phyloP scores from a whole-genome alignment of 2,329 filamentous ascomycete genomes.

The Penicillium sp. region DNA sequence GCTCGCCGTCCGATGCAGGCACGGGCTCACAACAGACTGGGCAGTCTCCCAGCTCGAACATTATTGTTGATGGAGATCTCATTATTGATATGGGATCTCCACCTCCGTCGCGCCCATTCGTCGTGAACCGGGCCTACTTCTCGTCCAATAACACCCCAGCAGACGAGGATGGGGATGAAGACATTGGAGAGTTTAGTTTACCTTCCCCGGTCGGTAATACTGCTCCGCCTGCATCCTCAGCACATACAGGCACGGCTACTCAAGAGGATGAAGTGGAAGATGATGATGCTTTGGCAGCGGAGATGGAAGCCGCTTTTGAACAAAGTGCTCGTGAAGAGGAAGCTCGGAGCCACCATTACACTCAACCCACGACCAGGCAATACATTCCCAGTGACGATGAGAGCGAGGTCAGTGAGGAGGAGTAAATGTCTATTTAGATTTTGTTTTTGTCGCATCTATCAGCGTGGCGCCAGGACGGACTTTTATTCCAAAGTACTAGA shows the following conservation, averaged over 20 bases:
- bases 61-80: conserved; percentile 47
- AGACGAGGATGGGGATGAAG: conserved; percentile 41
- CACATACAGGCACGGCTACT: conserved; percentile 19
- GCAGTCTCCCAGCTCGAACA: conserved; percentile 41
- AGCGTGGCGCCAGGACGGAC: conserved; percentile 9
- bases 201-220: conserved; percentile 37
- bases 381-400: conserved; percentile 52
- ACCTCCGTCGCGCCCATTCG: conserved; percentile 40
- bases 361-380: conserved; percentile 28
- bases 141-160: conserved; percentile 43
- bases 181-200: conserved; percentile 38
- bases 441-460: conserved; percentile 10
- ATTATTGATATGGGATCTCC: conserved; percentile 51
- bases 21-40: conserved; percentile 32
- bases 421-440: conserved; percentile 40
- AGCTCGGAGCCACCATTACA: conserved; percentile 37
- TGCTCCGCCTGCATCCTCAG: conserved; percentile 14
- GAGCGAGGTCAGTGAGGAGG: conserved; percentile 66
- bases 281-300: conserved; percentile 56
- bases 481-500: conserved; percentile 6
- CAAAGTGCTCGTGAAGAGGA: conserved; percentile 43
- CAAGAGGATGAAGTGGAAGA: conserved; percentile 37
- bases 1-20: conserved; percentile 35
- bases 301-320: conserved; percentile 56
- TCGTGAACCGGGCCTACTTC: conserved; percentile 43